Base-by-base conservation (phyloP, 805 yeast species). In the Ogataea salicorniae region DNA sequence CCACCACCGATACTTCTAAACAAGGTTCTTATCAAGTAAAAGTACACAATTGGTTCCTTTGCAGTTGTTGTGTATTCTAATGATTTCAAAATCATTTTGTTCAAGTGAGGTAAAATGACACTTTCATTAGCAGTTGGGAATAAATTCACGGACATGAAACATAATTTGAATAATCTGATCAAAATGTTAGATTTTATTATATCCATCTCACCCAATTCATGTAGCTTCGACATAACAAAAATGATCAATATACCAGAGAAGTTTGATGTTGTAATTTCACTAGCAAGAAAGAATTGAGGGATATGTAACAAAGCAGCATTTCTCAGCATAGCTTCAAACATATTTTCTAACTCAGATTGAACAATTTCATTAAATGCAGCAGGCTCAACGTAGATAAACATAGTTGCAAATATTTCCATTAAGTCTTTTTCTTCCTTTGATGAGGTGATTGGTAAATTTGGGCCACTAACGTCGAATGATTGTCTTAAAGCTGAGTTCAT, bases 1-100 rank as follows among this genome's bases (percentile, higher is more conserved):
- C 99, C 99, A 43, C 99, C 98, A 34, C 97, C 96, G 41, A 94
- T 91, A 59, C 95, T 87, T 65, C 98, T 76, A 72, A 94, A 94
- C 43, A 94, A 70, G 0, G 96, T 88, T 58, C 98, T 74, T 20
- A 94, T 84, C 56, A 94, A 72, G 57, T 90, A 87, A 53, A 92
- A 91, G 63, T 90, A 94, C 2, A 89, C 88, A 22, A 88, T 74
- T 5, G 99, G 98, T 60, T 92, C 97, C 54, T 87, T 85, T 0
- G 97, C 87, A 7, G 83, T 81, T 1, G 97, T 85, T 0, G 97
- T 82, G 46, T 80, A 74, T 49, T 83, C 81, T 62, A 94, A 71
- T 0, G 95, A 87, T 48, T 86, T 83, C 53, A 94, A 70, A 34
- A 94, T 90, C 57, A 95, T 71, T 50, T 85, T 82, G 61, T 87